These are phyloP conservation scores for Begonia fuchsioides DNA, from an alignment of 306 rosid species.

Conservation along the genomic window DNA sequence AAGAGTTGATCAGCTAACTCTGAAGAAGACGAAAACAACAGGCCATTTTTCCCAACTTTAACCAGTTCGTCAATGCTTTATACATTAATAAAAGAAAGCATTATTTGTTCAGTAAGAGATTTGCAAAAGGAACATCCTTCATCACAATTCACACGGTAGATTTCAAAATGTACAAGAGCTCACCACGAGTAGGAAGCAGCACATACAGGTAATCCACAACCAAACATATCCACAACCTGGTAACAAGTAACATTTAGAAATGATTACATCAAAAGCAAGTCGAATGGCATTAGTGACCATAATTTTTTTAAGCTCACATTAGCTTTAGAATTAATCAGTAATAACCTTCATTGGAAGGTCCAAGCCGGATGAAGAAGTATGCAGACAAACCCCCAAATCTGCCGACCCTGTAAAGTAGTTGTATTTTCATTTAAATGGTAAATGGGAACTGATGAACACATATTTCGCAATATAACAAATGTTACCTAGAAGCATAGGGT, in stretches of 20 bases:
- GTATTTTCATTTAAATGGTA: constrained; percentile 8
- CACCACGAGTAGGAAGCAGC: constrained; percentile 98
- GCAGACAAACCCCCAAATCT: constrained; percentile 88
- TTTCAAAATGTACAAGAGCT: constrained; percentile 4
- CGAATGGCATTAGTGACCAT: background rate
- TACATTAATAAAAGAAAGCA: constrained; percentile 5
- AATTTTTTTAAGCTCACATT: background rate
- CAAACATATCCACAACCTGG: constrained; percentile 97
- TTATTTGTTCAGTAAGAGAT: too few relatives aligned
- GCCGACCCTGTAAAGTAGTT: constrained; percentile 62
- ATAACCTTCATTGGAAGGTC: constrained; percentile 98
- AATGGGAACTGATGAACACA: background rate
- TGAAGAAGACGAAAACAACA: constrained; percentile 79
- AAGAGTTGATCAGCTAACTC: constrained; percentile 91
- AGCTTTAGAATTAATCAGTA: background rate
- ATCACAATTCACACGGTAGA: too few relatives aligned
- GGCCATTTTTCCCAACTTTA: constrained; percentile 63
- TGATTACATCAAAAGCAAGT: background rate
- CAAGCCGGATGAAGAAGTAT: constrained; percentile 90
- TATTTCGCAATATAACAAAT: constrained; percentile 10
- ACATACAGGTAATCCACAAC: constrained; percentile 96
- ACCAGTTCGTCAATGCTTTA: constrained; percentile 82
- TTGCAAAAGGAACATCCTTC: too few relatives aligned
- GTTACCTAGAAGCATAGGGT: constrained; percentile 75
- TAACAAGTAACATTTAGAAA: constrained; percentile 2